Base-by-base conservation (phyloP, 225 moss, liverwort and hornwort species). In the Thuidium tamariscinum region DNA sequence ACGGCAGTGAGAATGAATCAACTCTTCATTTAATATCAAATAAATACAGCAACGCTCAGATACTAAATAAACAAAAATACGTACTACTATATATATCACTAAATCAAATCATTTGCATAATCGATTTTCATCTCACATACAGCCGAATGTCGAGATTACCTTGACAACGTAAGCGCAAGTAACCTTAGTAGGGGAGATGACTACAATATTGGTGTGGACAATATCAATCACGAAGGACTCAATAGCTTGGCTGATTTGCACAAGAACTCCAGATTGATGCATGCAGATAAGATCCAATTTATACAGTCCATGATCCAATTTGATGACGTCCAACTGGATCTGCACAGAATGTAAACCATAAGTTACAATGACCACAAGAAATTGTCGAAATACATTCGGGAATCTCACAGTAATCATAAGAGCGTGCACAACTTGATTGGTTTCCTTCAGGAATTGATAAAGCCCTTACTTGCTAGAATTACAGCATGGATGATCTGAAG, bases 161-260 rank as follows among this genome's bases (percentile, higher is more conserved):
- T 91, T 89, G 67, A 92, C 90, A 46, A 89, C 36, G 83, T 88
- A 92, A 65, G 76, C n/a, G 86, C 90, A 92, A 34, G 65, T 63
- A 63, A 80, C 88, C 61, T 86, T 85, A 7, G 90, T 49, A 29
- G 92, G 54, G 75, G 87, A 60, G 89, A 92, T 89, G 81, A 80
- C 89, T 34, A 83, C 76, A 64, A 88, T 92, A 81, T 48, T 92
- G 72, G 90, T 81, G 76, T 91, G 77, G 60, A 92, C 73, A 89
- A 91, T 60, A 52, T 92, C 90, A 72, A 89, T 91, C 69, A 92
- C 90, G 61, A 92, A 89, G 26, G 86, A 86, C 81, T 91, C 92
- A 56, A 92, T 89, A 34, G 90, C 89, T 84, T 83, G 85, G 49
- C 80, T 83, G 41, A 92, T 89, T 83, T 86, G 86, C 85, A 89